A percentile compares a stretch with the other conserved stretches of the same genome.
These are phyloP conservation scores for Glycine soja DNA, from an alignment of 306 rosid species.

Conservation along the genomic window DNA sequence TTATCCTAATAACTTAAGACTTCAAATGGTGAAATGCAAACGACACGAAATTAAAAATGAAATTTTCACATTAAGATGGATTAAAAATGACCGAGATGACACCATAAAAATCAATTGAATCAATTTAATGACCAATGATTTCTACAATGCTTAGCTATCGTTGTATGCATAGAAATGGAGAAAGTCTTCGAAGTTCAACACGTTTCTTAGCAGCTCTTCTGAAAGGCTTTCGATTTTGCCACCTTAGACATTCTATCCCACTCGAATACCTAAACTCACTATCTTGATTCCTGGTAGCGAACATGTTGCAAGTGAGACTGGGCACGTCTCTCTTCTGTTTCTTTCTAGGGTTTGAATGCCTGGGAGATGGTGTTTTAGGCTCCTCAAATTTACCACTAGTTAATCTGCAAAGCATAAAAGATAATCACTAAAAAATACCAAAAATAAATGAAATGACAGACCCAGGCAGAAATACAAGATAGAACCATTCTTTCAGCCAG, in stretches of 20 bases:
- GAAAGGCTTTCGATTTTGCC: slow-evolving; percentile 88
- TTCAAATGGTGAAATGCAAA: slow-evolving; percentile 35
- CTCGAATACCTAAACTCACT: slow-evolving; percentile 49
- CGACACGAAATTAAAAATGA: slow-evolving; percentile 32
- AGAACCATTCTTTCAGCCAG: slow-evolving; percentile 18
- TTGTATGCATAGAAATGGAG: slow-evolving; percentile 60
- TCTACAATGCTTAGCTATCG: slow-evolving; percentile 43
- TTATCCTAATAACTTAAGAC: not conserved
- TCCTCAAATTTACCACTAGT: slow-evolving; percentile 62
- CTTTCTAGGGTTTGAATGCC: slow-evolving; percentile 65
- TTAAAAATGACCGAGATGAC: slow-evolving; percentile 47
- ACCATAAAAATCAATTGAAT: slow-evolving; percentile 70
- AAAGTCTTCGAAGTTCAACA: slow-evolving; percentile 65
- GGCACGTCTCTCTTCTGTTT: slow-evolving; percentile 57
- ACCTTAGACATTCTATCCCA: slow-evolving; percentile 74
- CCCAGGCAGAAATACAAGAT: not conserved
- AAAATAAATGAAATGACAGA: not conserved
- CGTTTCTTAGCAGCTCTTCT: slow-evolving; percentile 84
- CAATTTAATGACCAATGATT: slow-evolving; percentile 66
- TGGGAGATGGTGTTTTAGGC: slow-evolving; percentile 90
- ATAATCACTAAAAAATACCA: slow-evolving; percentile 22
- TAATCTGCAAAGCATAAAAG: slow-evolving; percentile 60
- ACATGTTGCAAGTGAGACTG: slow-evolving; percentile 38
- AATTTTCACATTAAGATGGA: slow-evolving; percentile 36
- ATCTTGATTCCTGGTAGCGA: slow-evolving; percentile 46